Evolutionary conservation across 345 rosid genomes (phyloP), one percentile per base, ranked within the genome.

Genomic region (Lepidium aucheri): DNA sequence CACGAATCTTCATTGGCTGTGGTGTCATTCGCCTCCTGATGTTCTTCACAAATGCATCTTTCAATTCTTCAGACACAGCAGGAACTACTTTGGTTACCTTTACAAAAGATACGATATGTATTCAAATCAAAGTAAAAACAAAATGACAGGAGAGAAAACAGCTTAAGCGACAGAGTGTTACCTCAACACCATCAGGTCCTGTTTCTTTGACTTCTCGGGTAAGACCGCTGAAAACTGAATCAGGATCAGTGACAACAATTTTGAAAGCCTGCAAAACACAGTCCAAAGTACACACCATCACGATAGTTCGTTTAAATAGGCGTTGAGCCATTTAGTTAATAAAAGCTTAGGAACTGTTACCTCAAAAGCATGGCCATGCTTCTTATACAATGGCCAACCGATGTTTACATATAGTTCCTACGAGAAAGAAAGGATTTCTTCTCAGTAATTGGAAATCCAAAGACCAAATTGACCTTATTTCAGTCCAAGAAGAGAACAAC

Each of bases 321-420:
- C 2, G 0, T 49, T 1, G 1, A 14, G 10, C 32, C 28, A 38
- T 8, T 14, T 24, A 45, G 47, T 33, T 15, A 20, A 9, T 0
- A 16, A 46, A 33, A 15, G 30, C 34, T 20, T 6, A 12, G 45
- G 14, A 26, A 13, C n/a, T 44, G 71, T 77, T 72, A 91, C 98
- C 91, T 91, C 98, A 78, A 89, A 91, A 49, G 95, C 98, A 81
- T 89, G 98, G 13, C 90, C 89, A 60, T 89, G 85, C 71, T 83
- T 91, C 74, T 86, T 78, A 74, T 89, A 91, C 71, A 91, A 75
- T 57, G 98, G 98, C 98, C 98, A 89, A 28, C 92, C 90, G 24
- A 89, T 83, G 63, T 89, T 69, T 46, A 89, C 40, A 58, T 91
- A 91, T 62, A 91, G 58, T 10, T 89, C 98, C 98, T 91, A 85